A percentile compares a stretch with the other conserved stretches of the same genome.
These are phyloP conservation scores for Tulasnella sp. DNA, from an alignment of 768 basidiomycete species.

Conservation along the genomic window DNA sequence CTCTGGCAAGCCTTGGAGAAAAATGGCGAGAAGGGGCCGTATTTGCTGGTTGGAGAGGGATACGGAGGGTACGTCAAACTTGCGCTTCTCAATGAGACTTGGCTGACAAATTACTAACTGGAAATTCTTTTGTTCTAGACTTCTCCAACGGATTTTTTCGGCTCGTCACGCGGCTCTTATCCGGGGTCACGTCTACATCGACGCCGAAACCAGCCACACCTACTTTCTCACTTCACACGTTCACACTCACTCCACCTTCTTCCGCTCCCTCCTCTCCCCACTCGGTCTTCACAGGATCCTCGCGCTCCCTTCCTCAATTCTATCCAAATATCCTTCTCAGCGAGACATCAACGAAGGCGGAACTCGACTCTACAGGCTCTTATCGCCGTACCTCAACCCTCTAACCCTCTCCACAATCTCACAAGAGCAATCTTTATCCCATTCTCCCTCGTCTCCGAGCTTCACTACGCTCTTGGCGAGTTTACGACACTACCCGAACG, in stretches of 20 bases:
- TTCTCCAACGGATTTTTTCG: neutral
- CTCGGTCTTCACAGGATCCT: neutral
- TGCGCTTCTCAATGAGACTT: neutral
- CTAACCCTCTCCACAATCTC: neutral
- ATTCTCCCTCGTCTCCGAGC: neutral
- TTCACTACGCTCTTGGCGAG: neutral
- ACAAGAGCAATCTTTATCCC: neutral
- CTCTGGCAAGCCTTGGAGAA: neutral
- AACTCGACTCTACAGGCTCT: neutral
- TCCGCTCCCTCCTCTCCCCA: neutral
- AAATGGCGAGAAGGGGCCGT: neutral
- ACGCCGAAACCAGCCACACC: neutral
- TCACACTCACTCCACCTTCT: neutral
- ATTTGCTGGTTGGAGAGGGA: neutral
- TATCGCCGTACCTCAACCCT: neutral
- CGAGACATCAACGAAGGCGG: neutral
- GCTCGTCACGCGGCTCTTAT: neutral
- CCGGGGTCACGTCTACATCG: neutral
- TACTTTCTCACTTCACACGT: neutral
- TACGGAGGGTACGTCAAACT: neutral
- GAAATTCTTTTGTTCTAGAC: neutral
- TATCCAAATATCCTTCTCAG: neutral
- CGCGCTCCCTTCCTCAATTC: neutral
- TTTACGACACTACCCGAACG: neutral
- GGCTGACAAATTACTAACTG: neutral